Evolutionary conservation across 2,329 filamentous ascomycete species (phyloP), one percentile per base, ranked within the genome.

Genomic region (Bipolaris zeicola): DNA sequence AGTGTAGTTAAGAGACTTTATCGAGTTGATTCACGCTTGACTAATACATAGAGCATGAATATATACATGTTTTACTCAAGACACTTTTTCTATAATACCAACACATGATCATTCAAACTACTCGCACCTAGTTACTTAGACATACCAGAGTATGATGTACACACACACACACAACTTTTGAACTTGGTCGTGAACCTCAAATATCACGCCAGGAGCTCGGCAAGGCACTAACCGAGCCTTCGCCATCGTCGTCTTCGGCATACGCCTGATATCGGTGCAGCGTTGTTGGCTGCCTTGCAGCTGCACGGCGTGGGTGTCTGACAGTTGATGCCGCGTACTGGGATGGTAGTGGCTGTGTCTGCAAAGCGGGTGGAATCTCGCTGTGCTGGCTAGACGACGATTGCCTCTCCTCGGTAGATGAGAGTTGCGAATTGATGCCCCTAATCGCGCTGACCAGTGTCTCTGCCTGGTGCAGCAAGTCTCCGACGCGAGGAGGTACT

Each of bases 131-230:
- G 24, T 26, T 8, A 26, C 7, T 8, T 8, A 28, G 8, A 28
- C 3, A 28, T 3, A 28, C 3, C 8, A 26, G 26, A 26, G 7
- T 26, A 26, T 3, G 1, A 26, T 26, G 24, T 16, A 16, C 16
- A 16, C 16, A 20, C 7, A 7, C 24, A 28, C 26, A 28, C 7
- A 10, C 26, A 8, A 7, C 26, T 8, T 10, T 28, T 28, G 8
- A 10, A 28, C 8, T 28, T 28, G 8, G 26, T 6, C 3, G 26
- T 28, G 8, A 28, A 6, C 0, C 6, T 48, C 16, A 41, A 3
- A 42, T 28, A 33, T 53, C 51, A 18, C 13, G 37, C 44, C 51
- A 53, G 0, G 51, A 53, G 10, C 42, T 13, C 11, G n/a, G 13
- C 16, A 3, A 3, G 13, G 51, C 26, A 2, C 20, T 5, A 20